Evolutionary conservation across 2,329 filamentous ascomycete genomes (phyloP).

Genomic region (Cucurbitaria berberidis): DNA sequence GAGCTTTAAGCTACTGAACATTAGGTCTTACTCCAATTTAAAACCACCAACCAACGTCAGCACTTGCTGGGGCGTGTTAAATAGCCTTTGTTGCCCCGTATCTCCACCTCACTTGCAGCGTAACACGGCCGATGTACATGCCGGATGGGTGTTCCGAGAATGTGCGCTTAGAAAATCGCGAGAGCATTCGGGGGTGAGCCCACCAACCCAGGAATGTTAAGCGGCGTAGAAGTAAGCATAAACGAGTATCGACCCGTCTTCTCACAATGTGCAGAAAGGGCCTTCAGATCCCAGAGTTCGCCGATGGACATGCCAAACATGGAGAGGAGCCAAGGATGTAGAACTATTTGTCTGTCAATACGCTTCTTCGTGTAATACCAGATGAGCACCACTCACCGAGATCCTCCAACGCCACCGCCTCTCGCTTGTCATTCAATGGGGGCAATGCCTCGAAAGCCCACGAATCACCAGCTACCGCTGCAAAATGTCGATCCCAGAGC

Average conservation of each 20-base stretch:
- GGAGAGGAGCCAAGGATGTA: constrained; percentile 32
- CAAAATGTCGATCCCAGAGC: constrained; percentile 68
- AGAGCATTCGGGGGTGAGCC: constrained; percentile 2
- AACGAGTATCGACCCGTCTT: constrained; percentile 33
- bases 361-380: neutral
- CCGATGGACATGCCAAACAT: constrained; percentile 38
- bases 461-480: constrained; percentile 67
- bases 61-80: too few species aligned
- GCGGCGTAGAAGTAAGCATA: constrained; percentile 56
- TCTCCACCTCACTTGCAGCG: too few species aligned
- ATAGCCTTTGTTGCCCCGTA: too few species aligned
- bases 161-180: constrained; percentile 3
- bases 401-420: constrained; percentile 1
- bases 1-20: too few species aligned
- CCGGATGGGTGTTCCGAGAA: too few species aligned
- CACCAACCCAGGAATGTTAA: neutral
- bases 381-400: constrained; percentile 5
- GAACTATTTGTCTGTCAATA: neutral
- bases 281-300: constrained; percentile 44
- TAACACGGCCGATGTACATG: too few species aligned
- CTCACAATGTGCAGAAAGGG: constrained; percentile 35
- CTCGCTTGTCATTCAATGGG: constrained; percentile 15
- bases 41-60: too few species aligned
- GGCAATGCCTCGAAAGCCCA: constrained; percentile 65
- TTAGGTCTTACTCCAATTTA: too few species aligned